A percentile compares a stretch with the other conserved stretches of the same genome.
These are phyloP conservation scores for Nigrospora sphaerica DNA, from an alignment of 2,329 filamentous ascomycete species.

Conservation along the genomic window DNA sequence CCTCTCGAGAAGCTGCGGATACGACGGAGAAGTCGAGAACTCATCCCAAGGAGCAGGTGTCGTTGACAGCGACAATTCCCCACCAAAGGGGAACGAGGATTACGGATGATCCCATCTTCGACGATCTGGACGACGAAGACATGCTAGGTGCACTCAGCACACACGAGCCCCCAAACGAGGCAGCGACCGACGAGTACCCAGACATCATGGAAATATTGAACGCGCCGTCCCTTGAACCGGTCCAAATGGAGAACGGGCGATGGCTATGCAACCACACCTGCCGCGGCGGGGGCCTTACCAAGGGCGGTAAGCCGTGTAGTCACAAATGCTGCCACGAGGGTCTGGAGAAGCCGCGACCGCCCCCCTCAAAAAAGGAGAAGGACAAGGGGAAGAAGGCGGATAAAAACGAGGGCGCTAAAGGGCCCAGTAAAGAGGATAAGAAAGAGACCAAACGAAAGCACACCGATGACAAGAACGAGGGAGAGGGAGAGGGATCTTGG, in stretches of 20 bases:
- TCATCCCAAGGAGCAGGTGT: no score
- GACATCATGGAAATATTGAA: slow-evolving; percentile 43
- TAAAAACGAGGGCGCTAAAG: no score
- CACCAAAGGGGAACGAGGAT: background rate
- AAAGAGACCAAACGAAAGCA: no score
- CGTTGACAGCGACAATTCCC: background rate
- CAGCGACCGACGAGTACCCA: slow-evolving; percentile 36
- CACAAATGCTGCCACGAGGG: slow-evolving; percentile 70
- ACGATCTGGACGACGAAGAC: slow-evolving; percentile 33
- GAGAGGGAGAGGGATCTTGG: no score
- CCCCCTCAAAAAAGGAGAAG: slow-evolving; percentile 20
- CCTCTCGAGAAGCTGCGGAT: slow-evolving; percentile 20
- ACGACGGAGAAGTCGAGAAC: background rate
- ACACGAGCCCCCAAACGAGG: slow-evolving; percentile 5
- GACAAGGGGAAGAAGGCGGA: slow-evolving; percentile 13
- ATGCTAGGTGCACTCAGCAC: slow-evolving; percentile 22
- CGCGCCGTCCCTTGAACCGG: slow-evolving; percentile 25
- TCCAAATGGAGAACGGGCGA: slow-evolving; percentile 58
- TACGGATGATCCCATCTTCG: slow-evolving; percentile 17
- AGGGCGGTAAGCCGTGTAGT: slow-evolving; percentile 46
- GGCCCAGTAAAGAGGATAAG: no score
- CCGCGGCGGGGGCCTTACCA: slow-evolving; percentile 26
- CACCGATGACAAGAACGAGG: no score
- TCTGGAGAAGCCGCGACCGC: slow-evolving; percentile 53
- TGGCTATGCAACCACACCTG: slow-evolving; percentile 71